A percentile compares a stretch with the other conserved stretches of the same genome.
These are phyloP conservation scores for Leonotis leonurus DNA, from an alignment of 257 asterid genomes.

Conservation along the genomic window DNA sequence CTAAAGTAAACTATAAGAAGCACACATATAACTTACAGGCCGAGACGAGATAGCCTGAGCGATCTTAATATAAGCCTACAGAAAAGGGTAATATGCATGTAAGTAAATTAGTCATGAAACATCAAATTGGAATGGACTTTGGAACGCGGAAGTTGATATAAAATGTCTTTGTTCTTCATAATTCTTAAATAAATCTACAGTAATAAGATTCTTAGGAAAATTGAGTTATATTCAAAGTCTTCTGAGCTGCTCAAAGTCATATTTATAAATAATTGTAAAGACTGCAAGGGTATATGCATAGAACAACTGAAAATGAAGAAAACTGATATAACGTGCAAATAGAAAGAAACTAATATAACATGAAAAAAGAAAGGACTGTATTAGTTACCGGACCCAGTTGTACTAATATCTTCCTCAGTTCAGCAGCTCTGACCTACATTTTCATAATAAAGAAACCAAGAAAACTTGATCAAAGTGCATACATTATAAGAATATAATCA, in stretches of 20 bases:
- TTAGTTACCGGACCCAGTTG: conserved; percentile 99
- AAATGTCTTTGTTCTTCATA: neutral
- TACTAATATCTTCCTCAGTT: conserved; percentile 67
- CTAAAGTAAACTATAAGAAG: neutral
- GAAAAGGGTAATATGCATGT: conserved; percentile 8
- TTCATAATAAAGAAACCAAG: conserved; percentile 9
- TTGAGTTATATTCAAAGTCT: neutral
- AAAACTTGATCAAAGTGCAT: conserved; percentile 7
- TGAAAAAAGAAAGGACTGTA: neutral
- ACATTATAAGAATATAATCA: neutral
- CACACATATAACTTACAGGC: conserved; percentile 56
- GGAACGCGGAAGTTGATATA: neutral
- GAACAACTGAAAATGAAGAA: neutral
- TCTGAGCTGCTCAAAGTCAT: neutral
- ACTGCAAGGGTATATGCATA: neutral
- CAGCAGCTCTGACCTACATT: conserved; percentile 86
- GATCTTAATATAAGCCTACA: conserved; percentile 92
- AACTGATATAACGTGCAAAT: neutral
- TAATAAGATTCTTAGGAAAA: neutral
- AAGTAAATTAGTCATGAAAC: conserved; percentile 5
- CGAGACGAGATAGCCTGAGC: conserved; percentile 97
- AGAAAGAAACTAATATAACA: neutral
- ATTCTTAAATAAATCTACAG: neutral
- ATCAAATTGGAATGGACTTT: neutral
- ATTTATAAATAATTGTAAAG: neutral